Evolutionary conservation across 106 monocot genomes (phyloP), one percentile per base, ranked within the genome.

Genomic region (Dactylorhiza incarnata): DNA sequence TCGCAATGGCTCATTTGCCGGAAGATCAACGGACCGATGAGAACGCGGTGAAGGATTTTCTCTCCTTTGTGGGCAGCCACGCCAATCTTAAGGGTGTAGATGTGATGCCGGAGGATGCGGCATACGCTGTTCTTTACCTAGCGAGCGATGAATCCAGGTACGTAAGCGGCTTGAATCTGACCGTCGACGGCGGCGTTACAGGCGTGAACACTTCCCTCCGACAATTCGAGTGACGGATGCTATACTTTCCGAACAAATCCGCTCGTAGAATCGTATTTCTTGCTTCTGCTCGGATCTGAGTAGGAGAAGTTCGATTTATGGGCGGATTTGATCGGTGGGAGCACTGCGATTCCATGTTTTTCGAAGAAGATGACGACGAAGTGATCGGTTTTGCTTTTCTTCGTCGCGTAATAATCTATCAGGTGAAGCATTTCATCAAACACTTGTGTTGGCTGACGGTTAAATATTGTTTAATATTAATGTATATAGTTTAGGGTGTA

Each of bases 61-160:
- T 83, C 11, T 9, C 76, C 9, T 87, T 89, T 26, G 74, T 85
- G 1, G 82, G 83, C 13, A 48, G 74, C 3, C 29, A 62, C 25
- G 96, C 82, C 3, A 88, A 89, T 74, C 78, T 93, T 70, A 90
- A 91, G 49, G 96, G 96, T 16, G 87, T 86, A 6, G 81, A 90
- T 7, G 47, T 86, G 77, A 66, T 46, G 45, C 52, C 77, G 4
- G 53, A 66, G 4, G 95, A 95, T 56, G 87, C 91, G 3, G 95
- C 91, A 4, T 44, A 87, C 50, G 87, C 91, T 14, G 95, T 87
- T 72, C 84, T 95, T 13, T 92, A 69, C 84, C 58, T 95, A 75
- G 95, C 92, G 0, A 83, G 89, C n/a, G 95, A 92, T 22, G 92
- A 95, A 54, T 70, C 91, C 9, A 89, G 70, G 66, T 92, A 92